phyloP scores from a whole-genome alignment of 352 stramenopile species.

The Phytopythium ostracodes region DNA sequence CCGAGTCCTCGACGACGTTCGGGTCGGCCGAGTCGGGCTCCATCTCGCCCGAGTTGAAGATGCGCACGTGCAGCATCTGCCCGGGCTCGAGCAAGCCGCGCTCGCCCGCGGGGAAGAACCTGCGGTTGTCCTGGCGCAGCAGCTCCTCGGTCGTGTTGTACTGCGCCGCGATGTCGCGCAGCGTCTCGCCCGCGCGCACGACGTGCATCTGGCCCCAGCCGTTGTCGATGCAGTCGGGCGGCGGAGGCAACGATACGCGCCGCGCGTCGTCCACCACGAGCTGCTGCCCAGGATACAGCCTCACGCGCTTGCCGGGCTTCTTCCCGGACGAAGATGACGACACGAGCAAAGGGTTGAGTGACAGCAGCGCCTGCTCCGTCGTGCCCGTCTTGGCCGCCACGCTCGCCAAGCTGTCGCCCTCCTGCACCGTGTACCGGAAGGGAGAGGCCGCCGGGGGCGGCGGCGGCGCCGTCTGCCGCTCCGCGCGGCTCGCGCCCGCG shows the following conservation, averaged over 20 bases:
- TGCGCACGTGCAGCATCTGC: slow-evolving; percentile 72
- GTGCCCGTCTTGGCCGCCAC: slow-evolving; percentile 68
- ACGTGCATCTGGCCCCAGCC: slow-evolving; percentile 86
- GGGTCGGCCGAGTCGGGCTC: slow-evolving; percentile 22
- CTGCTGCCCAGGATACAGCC: slow-evolving; percentile 71
- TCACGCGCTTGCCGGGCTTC: slow-evolving; percentile 34
- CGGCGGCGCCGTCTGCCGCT: slow-evolving; percentile 10
- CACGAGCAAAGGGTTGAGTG: slow-evolving; percentile 67
- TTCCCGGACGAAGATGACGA: background rate
- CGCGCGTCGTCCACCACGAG: slow-evolving; percentile 68
- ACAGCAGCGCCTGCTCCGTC: slow-evolving; percentile 43
- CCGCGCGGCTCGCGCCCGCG: slow-evolving; percentile 19
- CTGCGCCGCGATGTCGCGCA: slow-evolving; percentile 58
- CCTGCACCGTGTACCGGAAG: slow-evolving; percentile 71
- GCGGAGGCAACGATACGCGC: slow-evolving; percentile 64
- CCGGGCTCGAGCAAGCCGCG: slow-evolving; percentile 59
- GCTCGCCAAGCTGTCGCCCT: slow-evolving; percentile 53
- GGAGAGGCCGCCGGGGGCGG: slow-evolving; percentile 38
- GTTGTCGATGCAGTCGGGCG: slow-evolving; percentile 75
- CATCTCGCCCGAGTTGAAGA: slow-evolving; percentile 74
- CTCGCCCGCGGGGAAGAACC: slow-evolving; percentile 75
- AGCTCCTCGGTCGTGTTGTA: slow-evolving; percentile 83
- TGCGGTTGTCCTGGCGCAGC: slow-evolving; percentile 78
- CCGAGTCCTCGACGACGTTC: slow-evolving; percentile 11
- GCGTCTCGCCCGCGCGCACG: slow-evolving; percentile 60